These are phyloP conservation scores for Didymella pomorum DNA, from an alignment of 2,329 filamentous ascomycete species.

Conservation along the genomic window DNA sequence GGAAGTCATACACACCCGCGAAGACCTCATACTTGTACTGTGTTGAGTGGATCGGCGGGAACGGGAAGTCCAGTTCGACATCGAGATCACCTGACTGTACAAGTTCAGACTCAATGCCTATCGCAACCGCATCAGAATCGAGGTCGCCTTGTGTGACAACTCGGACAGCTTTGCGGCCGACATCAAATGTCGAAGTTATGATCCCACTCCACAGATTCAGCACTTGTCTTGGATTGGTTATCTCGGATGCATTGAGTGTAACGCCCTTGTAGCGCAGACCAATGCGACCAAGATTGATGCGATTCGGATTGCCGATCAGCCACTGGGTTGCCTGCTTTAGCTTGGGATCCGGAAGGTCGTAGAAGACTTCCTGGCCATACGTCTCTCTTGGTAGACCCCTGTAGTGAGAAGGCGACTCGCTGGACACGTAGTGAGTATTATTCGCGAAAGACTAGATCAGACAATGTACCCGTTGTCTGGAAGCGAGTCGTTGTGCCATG, in stretches of 20 bases:
- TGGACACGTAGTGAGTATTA: constrained; percentile 2
- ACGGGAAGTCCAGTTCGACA: constrained; percentile 62
- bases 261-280: constrained; percentile 55
- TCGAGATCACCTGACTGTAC: constrained; percentile 51
- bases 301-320: constrained; percentile 62
- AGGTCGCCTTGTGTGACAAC: constrained; percentile 58
- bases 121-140: constrained; percentile 55
- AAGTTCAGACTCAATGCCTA: constrained; percentile 55
- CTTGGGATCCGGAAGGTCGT: constrained; percentile 52
- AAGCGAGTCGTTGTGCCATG: constrained; percentile 55
- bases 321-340: constrained; percentile 57
- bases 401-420: constrained; percentile 34
- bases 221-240: constrained; percentile 44
- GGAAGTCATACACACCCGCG: constrained; percentile 60
- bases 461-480: constrained; percentile 46
- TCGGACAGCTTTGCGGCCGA: constrained; percentile 51
- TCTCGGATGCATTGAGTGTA: constrained; percentile 26
- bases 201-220: constrained; percentile 61
- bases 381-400: constrained; percentile 52
- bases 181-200: constrained; percentile 56
- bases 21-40: constrained; percentile 52
- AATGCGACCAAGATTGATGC: constrained; percentile 59
- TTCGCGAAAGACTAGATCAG: constrained; percentile 9
- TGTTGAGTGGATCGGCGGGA: constrained; percentile 49
- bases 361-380: constrained; percentile 53